Evolutionary conservation across 2,329 filamentous ascomycete genomes (phyloP).

Genomic region (Chaetoscypha palmicola): DNA sequence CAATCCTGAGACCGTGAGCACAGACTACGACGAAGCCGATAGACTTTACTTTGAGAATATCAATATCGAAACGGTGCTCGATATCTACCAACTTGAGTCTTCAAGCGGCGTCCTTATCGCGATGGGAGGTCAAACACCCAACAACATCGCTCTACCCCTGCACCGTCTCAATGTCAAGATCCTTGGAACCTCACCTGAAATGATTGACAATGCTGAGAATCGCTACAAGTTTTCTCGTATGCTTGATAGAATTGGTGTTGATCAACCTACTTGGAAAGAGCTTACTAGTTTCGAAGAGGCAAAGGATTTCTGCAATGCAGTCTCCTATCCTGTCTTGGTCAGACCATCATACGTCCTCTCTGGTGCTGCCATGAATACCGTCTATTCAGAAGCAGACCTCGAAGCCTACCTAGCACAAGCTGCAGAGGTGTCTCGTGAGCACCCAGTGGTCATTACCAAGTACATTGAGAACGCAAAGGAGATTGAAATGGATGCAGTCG

Average conservation of each 20-base stretch:
- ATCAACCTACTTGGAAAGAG: conserved; percentile 98
- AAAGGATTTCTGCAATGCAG: conserved; percentile 75
- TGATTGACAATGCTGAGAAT: conserved; percentile 98
- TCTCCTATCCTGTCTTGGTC: conserved; percentile 89
- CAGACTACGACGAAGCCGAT: conserved; percentile 93
- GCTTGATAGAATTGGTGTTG: conserved; percentile 88
- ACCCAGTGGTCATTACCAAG: conserved; percentile 97
- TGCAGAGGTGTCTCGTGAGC: conserved; percentile 84
- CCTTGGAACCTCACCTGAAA: conserved; percentile 91
- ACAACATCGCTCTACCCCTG: conserved; percentile 91
- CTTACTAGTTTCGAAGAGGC: conserved; percentile 92
- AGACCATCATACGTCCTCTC: conserved; percentile 95
- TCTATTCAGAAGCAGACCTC: conserved; percentile 91
- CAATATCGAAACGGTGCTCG: conserved; percentile 79
- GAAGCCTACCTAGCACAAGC: conserved; percentile 85
- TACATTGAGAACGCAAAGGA: conserved; percentile 99
- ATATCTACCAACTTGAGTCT: conserved; percentile 85
- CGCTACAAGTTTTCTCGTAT: conserved; percentile 98
- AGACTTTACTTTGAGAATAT: conserved; percentile 96
- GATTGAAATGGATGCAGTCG: conserved; percentile 99
- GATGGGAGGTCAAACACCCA: conserved; percentile 95
- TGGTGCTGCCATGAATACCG: conserved; percentile 97
- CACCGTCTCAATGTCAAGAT: conserved; percentile 87
- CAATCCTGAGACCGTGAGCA: conserved; percentile 84
- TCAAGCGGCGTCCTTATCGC: conserved; percentile 82